Base-by-base conservation (phyloP, 768 basidiomycete species). In the Guyanaporus albipodus region DNA sequence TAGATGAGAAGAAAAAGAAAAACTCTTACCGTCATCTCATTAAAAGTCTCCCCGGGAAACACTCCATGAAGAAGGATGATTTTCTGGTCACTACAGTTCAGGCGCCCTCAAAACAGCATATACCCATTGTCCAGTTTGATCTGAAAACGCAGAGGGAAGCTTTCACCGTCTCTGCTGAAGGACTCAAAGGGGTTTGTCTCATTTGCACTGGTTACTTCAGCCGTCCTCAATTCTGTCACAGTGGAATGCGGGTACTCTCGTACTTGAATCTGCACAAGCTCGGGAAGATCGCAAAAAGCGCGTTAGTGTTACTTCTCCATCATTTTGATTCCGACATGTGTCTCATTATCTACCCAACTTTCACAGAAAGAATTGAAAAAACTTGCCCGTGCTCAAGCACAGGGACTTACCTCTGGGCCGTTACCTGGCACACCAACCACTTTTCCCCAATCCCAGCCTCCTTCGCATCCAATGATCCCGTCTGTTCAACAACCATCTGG, bases 11-110 rank as follows among this genome's bases (percentile, higher is more conserved):
- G 76, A 88, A 83, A 76, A 81, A 77, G 72, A 85, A 83, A 73
- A 86, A 86, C 55, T 80, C 70, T 47, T 89, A 88, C 58, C 85
- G 79, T 56, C 82, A 87, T 57, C 76, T 88, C 44, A 85, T 89
- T 57, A 86, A 82, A 70, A 80, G 77, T 47, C 71, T 85, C 37
- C 85, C 85, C 52, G 87, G 87, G 49, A 89, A 88, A 63, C 87
- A 89, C 53, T 85, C 86, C 23, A 73, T 78, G 73, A 87, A 86
- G 71, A 90, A 84, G 63, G 87, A 90, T 56, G 80, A 84, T 49
- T 87, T 79, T 64, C 66, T 90, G 40, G 73, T 73, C 31, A 79
- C 69, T 1, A 79, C 79, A 53, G 85, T 89, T 71, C 72, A 77
- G 54, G 71, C 74, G 10, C 86, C 86, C 5, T 80, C 83, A 48